These are phyloP conservation scores for Clarireedia hainanense DNA, from an alignment of 2,329 filamentous ascomycete genomes.

Conservation along the genomic window DNA sequence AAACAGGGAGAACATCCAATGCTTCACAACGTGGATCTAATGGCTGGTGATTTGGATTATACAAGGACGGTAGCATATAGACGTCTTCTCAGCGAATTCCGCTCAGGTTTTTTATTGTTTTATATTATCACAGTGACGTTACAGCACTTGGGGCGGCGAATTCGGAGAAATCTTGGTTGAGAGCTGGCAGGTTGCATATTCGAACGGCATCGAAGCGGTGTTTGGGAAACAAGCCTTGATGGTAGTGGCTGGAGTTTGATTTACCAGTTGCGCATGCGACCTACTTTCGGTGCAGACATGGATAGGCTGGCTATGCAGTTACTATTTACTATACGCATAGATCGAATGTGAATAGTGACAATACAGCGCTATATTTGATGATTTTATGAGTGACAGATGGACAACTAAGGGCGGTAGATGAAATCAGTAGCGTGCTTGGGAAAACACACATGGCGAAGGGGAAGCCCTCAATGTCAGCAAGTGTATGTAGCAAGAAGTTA, in stretches of 20 bases:
- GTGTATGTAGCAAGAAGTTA: background rate
- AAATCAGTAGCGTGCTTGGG: background rate
- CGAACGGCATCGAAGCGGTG: slow-evolving; percentile 4
- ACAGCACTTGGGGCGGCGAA: slow-evolving; percentile 11
- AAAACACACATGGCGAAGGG: background rate
- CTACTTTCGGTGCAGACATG: background rate
- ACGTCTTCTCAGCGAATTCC: background rate
- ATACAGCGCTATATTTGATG: background rate
- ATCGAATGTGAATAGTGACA: background rate
- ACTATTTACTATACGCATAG: background rate
- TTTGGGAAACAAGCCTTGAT: slow-evolving; percentile 1
- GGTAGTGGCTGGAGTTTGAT: background rate
- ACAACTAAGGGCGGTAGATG: background rate
- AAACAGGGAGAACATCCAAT: slow-evolving; percentile 13
- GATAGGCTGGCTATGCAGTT: background rate
- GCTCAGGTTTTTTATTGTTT: slow-evolving; percentile 6
- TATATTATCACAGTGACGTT: slow-evolving; percentile 2
- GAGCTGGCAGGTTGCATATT: slow-evolving; percentile 7
- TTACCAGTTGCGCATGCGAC: background rate
- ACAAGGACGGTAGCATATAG: background rate
- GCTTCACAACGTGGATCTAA: slow-evolving; percentile 15
- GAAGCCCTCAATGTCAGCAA: background rate
- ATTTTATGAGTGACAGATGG: background rate
- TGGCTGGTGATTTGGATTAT: slow-evolving; percentile 14
- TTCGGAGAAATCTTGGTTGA: background rate